Conservation (phyloP, 129 eudicot species). For the Ambrosia artemisiifolia region DNA sequence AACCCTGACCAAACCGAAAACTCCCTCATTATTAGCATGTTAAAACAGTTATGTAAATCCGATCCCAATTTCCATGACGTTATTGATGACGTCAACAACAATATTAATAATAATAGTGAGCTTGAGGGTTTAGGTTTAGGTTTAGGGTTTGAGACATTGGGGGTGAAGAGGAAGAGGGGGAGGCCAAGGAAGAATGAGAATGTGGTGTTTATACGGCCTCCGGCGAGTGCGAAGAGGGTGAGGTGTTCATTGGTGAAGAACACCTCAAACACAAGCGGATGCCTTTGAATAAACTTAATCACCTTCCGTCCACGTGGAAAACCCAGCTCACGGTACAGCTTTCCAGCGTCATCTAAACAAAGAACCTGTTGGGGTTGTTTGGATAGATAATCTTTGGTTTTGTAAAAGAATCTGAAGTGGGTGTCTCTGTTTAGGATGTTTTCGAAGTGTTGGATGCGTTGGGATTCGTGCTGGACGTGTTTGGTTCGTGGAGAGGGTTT, state of each 20-base stretch:
- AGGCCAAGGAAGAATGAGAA: constrained; percentile 53
- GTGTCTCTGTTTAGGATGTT: constrained; percentile 54
- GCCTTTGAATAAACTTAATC: constrained; percentile 43
- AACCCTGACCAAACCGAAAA: constrained; percentile 59
- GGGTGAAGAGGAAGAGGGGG: constrained; percentile 55
- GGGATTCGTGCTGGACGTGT: constrained; percentile 52
- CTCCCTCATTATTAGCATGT: constrained; percentile 42
- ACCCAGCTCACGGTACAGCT: constrained; percentile 85
- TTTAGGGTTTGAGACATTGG: constrained; percentile 4
- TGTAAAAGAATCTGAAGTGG: constrained; percentile 61
- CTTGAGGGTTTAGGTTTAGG: too few relatives aligned
- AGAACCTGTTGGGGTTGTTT: constrained; percentile 74
- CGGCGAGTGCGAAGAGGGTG: not conserved
- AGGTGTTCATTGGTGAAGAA: constrained; percentile 26
- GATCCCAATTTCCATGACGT: constrained; percentile 25
- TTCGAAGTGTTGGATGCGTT: constrained; percentile 59
- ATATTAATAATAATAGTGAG: too few relatives aligned
- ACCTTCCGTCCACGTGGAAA: constrained; percentile 93
- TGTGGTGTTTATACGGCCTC: constrained; percentile 22
- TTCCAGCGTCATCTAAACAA: constrained; percentile 72
- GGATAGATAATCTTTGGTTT: constrained; percentile 62
- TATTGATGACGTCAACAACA: constrained; percentile 2
- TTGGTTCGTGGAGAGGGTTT: constrained; percentile 63
- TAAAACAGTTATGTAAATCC: constrained; percentile 49
- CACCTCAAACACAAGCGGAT: constrained; percentile 66